phyloP scores from a whole-genome alignment of 23 red algal species.

The Gracilaria vermiculophylla region DNA sequence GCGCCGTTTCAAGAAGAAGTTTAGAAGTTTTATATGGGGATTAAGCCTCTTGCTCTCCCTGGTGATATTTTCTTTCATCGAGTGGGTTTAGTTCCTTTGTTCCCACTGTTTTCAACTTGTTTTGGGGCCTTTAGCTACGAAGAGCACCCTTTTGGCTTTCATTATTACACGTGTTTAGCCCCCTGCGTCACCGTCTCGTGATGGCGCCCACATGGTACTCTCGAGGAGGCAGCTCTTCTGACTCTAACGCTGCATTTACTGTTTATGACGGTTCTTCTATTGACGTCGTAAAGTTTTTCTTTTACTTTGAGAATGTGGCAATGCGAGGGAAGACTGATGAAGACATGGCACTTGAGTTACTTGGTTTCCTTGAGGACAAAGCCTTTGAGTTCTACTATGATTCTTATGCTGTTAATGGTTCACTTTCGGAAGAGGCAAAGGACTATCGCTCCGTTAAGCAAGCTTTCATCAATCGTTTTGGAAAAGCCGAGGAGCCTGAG shows the following conservation, averaged over 20 bases:
- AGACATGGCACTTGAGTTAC: neutral
- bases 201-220: constrained; percentile 3
- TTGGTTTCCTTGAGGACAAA: neutral
- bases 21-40: no score
- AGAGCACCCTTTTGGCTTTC: no score
- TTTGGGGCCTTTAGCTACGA: no score
- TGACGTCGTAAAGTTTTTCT: constrained; percentile 7
- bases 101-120: no score
- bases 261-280: neutral
- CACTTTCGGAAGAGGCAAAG: neutral
- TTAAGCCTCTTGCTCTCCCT: no score
- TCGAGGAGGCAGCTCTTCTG: neutral
- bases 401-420: neutral
- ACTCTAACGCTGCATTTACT: neutral
- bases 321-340: neutral
- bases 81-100: no score
- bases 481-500: neutral
- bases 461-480: neutral
- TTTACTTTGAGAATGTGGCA: neutral
- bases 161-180: no score
- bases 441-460: neutral
- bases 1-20: no score
- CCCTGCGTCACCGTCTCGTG: no score
- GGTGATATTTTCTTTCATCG: no score
- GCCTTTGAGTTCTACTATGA: constrained; percentile 6